Percentiles rank a stretch among this genome's conserved stretches.
Conservation (phyloP, 371 early-diverging fungal genomes). For the Vairimorpha ceranae region DNA sequence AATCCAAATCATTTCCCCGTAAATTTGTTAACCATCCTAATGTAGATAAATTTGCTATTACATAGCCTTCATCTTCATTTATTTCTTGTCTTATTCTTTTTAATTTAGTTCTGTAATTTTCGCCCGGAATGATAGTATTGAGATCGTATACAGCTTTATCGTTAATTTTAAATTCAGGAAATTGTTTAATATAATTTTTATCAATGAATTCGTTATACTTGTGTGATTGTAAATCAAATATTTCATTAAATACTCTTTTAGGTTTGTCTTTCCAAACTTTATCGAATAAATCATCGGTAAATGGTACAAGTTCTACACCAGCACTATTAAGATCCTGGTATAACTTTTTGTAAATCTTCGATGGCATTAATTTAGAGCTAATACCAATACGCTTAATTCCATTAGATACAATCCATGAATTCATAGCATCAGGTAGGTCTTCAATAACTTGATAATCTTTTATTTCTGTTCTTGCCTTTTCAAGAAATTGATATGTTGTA, state of each 20-base stretch:
- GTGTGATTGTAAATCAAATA: not conserved
- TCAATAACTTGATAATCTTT: conserved; percentile 52
- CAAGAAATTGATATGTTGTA: conserved; percentile 92
- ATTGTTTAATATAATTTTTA: not conserved
- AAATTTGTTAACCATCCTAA: conserved; percentile 79
- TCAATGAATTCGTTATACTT: conserved; percentile 2
- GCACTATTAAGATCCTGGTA: conserved; percentile 29
- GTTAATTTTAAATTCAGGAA: not conserved
- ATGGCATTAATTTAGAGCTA: conserved; percentile 38
- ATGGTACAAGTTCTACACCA: conserved; percentile 38
- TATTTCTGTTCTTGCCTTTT: conserved; percentile 84
- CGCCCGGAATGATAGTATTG: conserved; percentile 72
- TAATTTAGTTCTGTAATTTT: conserved; percentile 66
- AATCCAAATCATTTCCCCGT: conserved; percentile 87
- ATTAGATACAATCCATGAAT: conserved; percentile 23
- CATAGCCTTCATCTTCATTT: conserved; percentile 22
- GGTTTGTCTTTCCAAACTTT: conserved; percentile 12
- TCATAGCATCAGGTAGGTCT: conserved; percentile 71
- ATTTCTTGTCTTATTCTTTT: conserved; percentile 4
- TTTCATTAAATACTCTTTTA: not conserved
- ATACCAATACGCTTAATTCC: conserved; percentile 46
- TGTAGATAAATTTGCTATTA: conserved; percentile 56
- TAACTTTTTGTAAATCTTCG: conserved; percentile 65
- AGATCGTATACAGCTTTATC: conserved; percentile 69
- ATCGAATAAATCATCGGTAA: conserved; percentile 37